These are phyloP conservation scores for Phaeoacremonium minimum DNA, from an alignment of 2,329 filamentous ascomycete genomes.

Conservation along the genomic window DNA sequence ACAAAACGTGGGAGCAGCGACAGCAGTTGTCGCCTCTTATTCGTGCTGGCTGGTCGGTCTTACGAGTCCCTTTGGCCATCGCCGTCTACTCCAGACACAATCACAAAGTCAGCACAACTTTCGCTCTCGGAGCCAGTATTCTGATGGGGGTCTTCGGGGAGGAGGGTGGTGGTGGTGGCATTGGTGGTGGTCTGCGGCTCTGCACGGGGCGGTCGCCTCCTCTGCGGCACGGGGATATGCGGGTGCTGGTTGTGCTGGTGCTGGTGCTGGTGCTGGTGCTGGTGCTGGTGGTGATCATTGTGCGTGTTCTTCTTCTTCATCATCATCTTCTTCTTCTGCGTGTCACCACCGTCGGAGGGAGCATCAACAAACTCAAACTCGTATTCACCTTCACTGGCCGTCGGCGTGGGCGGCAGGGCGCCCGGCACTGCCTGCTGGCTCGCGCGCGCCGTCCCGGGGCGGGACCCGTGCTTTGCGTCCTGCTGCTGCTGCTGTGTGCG, in stretches of 20 bases:
- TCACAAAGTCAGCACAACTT: conserved; percentile 36
- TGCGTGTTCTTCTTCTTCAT: no score
- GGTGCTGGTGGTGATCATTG: conserved; percentile 10
- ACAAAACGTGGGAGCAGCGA: no score
- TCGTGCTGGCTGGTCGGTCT: conserved; percentile 3
- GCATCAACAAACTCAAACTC: conserved; percentile 20
- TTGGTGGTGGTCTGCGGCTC: no score
- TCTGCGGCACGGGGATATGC: no score
- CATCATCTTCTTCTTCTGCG: no score
- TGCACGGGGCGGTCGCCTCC: no score
- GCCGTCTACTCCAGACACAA: conserved; percentile 35
- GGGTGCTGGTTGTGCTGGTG: conserved; percentile 5
- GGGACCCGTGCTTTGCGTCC: conserved; percentile 47
- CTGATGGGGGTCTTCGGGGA: conserved; percentile 10
- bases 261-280: conserved; percentile 8
- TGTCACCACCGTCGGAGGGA: conserved; percentile 5
- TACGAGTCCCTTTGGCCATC: conserved; percentile 32
- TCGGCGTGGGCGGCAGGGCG: conserved; percentile 56
- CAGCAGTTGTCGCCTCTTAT: background rate
- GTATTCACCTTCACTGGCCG: conserved; percentile 61
- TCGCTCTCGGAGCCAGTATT: conserved; percentile 23
- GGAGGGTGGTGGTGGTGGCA: conserved; percentile 6
- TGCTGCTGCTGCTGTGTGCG: conserved; percentile 17
- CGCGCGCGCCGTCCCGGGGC: conserved; percentile 49
- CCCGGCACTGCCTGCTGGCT: conserved; percentile 47